phyloP scores from a whole-genome alignment of 1,284 basidiomycete species.

The Ganoderma boninense region DNA sequence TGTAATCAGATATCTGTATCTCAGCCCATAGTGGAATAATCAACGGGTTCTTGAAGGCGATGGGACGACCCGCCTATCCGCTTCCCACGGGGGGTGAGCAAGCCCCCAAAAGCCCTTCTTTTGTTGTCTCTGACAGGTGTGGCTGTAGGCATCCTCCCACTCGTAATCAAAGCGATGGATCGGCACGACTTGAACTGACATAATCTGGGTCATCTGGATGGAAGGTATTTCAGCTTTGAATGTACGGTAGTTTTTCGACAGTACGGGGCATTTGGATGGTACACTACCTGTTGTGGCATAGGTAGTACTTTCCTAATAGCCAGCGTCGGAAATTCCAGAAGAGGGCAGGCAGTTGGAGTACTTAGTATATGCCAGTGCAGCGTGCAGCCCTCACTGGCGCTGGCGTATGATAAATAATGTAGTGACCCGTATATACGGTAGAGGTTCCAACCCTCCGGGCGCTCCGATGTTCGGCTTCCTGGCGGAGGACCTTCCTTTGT shows the following conservation, averaged over 20 bases:
- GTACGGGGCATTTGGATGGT: background rate
- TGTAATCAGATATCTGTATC: conserved; percentile 62
- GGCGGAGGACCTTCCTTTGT: background rate
- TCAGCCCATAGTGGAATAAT: conserved; percentile 72
- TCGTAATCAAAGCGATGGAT: conserved; percentile 15
- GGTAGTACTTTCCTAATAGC: background rate
- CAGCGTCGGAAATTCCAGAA: background rate
- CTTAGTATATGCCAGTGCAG: no score
- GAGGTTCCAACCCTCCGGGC: background rate
- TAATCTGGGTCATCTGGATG: background rate
- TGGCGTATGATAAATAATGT: no score
- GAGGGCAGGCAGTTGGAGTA: no score
- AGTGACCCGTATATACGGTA: no score
- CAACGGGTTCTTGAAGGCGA: conserved; percentile 55
- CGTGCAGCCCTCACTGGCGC: no score
- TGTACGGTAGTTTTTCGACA: background rate
- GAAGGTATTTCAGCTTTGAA: background rate
- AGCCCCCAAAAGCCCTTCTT: background rate
- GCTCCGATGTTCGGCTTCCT: background rate
- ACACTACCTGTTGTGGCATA: background rate
- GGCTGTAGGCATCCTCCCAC: conserved; percentile 10
- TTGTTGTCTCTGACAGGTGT: background rate
- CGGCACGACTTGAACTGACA: background rate
- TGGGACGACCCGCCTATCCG: conserved; percentile 51
- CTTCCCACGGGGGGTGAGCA: conserved; percentile 69